These are phyloP conservation scores for Termitomyces sp. DNA, from an alignment of 768 basidiomycete species.

Conservation along the genomic window DNA sequence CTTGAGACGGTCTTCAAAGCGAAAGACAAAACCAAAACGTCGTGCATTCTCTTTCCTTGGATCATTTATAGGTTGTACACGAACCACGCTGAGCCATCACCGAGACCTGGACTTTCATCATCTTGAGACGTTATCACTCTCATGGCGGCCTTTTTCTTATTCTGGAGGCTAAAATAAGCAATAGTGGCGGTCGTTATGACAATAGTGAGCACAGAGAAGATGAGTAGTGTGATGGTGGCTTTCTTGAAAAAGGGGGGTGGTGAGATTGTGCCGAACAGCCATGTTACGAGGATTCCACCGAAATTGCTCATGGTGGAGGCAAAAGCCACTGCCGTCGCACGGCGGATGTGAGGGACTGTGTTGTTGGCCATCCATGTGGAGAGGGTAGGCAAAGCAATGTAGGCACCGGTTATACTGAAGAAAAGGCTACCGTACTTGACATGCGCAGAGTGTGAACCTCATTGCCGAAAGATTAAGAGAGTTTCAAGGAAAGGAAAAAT, in stretches of 20 bases:
- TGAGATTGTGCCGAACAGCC: slow-evolving; percentile 50
- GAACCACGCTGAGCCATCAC: slow-evolving; percentile 53
- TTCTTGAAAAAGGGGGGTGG: slow-evolving; percentile 42
- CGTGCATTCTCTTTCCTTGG: too few species aligned
- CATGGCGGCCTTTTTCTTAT: slow-evolving; percentile 37
- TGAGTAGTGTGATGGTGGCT: slow-evolving; percentile 38
- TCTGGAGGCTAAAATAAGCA: slow-evolving; percentile 36
- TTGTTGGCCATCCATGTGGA: slow-evolving; percentile 62
- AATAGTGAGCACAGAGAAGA: slow-evolving; percentile 34
- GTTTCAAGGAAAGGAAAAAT: neutral
- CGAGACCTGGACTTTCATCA: slow-evolving; percentile 37
- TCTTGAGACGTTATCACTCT: slow-evolving; percentile 23
- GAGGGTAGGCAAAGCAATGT: slow-evolving; percentile 45
- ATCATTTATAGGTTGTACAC: slow-evolving; percentile 35
- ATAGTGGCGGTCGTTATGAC: slow-evolving; percentile 31
- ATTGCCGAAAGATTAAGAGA: neutral
- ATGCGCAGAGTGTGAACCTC: slow-evolving; percentile 30
- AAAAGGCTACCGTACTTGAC: slow-evolving; percentile 53
- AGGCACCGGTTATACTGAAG: slow-evolving; percentile 49
- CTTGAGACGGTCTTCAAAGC: too few species aligned
- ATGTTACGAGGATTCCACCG: slow-evolving; percentile 57
- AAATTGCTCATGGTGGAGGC: slow-evolving; percentile 53
- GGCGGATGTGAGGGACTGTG: slow-evolving; percentile 46
- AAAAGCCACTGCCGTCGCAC: slow-evolving; percentile 55
- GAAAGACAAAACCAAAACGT: too few species aligned